Conservation (phyloP, 75 land plant genomes). For the Adiantum capillusveneris region DNA sequence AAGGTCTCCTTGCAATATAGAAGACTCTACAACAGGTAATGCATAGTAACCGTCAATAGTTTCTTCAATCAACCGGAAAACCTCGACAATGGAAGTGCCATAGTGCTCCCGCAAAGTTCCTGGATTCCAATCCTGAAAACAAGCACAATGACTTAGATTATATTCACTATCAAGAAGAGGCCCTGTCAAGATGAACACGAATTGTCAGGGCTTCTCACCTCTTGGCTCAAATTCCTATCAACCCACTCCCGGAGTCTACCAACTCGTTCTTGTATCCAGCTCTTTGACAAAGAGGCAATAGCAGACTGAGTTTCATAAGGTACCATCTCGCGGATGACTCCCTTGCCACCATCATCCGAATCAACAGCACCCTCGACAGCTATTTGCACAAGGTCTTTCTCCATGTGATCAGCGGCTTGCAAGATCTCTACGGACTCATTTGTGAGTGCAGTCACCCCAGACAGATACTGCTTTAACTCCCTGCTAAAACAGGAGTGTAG, state of each 20-base stretch:
- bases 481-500: conserved; percentile 90
- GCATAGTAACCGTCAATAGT: conserved; percentile 81
- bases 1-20: conserved; percentile 58
- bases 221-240: conserved; percentile 74
- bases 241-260: conserved; percentile 72
- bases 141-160: no score
- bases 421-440: conserved; percentile 70
- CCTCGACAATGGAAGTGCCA: conserved; percentile 82
- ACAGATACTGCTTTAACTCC: conserved; percentile 78
- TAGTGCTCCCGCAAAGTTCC: conserved; percentile 47
- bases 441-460: conserved; percentile 56
- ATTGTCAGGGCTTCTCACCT: conserved; percentile 67
- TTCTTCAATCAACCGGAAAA: conserved; percentile 73
- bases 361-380: conserved; percentile 96
- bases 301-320: conserved; percentile 82
- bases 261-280: conserved; percentile 69
- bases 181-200: no score
- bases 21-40: conserved; percentile 69
- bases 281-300: conserved; percentile 54
- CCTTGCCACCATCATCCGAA: conserved; percentile 96
- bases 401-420: conserved; percentile 72
- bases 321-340: conserved; percentile 87
- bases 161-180: no score
- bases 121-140: conserved; percentile 68
- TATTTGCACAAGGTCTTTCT: conserved; percentile 80